Base-by-base conservation (phyloP, 805 yeast species). In the Cyberlindnera sargentensis region DNA sequence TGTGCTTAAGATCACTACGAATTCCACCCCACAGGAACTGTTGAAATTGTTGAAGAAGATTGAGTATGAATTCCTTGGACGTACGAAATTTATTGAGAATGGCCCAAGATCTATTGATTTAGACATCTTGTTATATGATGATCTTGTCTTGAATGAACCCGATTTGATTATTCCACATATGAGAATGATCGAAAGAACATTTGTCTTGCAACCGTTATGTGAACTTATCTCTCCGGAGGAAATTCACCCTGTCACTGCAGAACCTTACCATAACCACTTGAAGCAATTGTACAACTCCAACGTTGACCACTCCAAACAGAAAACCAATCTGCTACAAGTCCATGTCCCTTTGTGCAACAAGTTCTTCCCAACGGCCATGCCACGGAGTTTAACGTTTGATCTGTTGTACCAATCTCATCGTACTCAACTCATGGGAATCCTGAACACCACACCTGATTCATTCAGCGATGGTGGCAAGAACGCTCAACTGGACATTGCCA, bases 41-140 rank as follows among this genome's bases (percentile, higher is more conserved):
- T 65, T 93, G 30, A 59, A 60, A 23, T 63, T 71, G 7, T 63
- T 90, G 45, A 91, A 93, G 57, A 67, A 73, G 26, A 83, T 93
- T 36, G 99, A 93, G 62, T 87, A 87, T 54, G 69, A 78, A 6
- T 73, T 73, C 10, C 67, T 90, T 31, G 68, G 75, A 5, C 68
- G 99, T 36, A 81, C 82, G 24, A 93, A 93, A 60, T 65, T 78
- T 36, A 72, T 87, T 51, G 90, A 84, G 10, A 93, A 93, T 60
- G 96, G 99, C 0, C 99, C 99, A 7, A 71, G 99, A 45, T 67
- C 86, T 9, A 84, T 93, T 42, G 99, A 93, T 58, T 70, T 93
- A 40, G 99, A 93, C 63, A 86, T 93, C 10, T 52, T 91, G 10
- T 64, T 91, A 24, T 91, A 79, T 58, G 57, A 57, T 30, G 68